Conservation (phyloP, 176 grass and related monocot species). For the Eleusine indica region DNA sequence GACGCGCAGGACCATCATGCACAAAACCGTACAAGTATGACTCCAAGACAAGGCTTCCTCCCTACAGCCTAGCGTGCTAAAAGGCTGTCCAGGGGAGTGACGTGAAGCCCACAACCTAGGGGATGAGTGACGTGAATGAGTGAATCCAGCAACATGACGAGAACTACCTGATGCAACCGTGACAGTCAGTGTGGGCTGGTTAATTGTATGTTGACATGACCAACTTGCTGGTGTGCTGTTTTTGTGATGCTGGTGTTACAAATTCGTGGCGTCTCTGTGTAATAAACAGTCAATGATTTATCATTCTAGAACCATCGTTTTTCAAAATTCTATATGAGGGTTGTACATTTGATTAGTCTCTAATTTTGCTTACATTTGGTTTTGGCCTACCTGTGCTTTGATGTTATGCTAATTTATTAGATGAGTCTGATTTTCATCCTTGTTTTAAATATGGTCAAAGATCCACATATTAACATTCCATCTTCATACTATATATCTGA, state of each 20-base stretch:
- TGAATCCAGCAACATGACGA: slow-evolving; percentile 56
- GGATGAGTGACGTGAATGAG: slow-evolving; percentile 7
- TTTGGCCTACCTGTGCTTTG: too few species aligned
- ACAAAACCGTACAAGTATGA: slow-evolving; percentile 94
- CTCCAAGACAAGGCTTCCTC: slow-evolving; percentile 81
- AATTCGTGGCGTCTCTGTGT: too few species aligned
- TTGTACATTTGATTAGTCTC: too few species aligned
- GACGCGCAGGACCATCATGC: slow-evolving; percentile 80
- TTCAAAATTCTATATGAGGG: too few species aligned
- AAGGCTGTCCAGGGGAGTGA: slow-evolving; percentile 67
- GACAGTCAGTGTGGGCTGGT: slow-evolving; percentile 14
- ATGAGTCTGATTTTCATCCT: too few species aligned
- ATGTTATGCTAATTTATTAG: too few species aligned
- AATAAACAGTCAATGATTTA: too few species aligned
- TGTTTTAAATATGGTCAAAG: too few species aligned
- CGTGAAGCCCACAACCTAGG: neutral
- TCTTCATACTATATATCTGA: too few species aligned
- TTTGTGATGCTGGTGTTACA: neutral
- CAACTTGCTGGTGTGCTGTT: slow-evolving; percentile 37
- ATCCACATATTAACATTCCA: too few species aligned
- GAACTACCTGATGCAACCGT: slow-evolving; percentile 18
- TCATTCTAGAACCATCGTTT: too few species aligned
- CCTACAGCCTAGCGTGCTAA: slow-evolving; percentile 90
- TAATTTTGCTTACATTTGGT: too few species aligned
- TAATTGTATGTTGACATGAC: slow-evolving; percentile 36